Evolutionary conservation across 768 basidiomycete genomes (phyloP).

Genomic region (Lentinula guzmanii): DNA sequence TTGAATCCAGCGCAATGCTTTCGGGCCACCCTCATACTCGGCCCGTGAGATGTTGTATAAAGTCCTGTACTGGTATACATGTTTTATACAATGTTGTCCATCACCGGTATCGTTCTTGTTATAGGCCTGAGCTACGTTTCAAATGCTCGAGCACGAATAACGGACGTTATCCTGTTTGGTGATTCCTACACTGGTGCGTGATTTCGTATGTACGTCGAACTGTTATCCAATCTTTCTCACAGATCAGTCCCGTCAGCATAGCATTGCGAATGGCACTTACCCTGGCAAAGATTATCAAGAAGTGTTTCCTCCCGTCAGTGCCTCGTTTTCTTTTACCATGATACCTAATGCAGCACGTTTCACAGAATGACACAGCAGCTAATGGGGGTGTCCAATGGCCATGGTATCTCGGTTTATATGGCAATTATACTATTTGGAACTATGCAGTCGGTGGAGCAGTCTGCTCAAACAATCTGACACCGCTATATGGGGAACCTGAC

Average conservation of each 20-base stretch:
- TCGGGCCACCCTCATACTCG: not conserved
- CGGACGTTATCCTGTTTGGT: constrained; percentile 7
- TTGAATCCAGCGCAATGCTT: not conserved
- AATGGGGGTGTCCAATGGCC: constrained; percentile 20
- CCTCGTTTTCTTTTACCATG: not conserved
- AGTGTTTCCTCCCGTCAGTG: constrained; percentile 16
- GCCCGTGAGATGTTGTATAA: not conserved
- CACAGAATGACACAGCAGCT: constrained; percentile 14
- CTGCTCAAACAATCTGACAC: constrained; percentile 13
- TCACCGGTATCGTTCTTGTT: not conserved
- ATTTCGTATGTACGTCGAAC: not conserved
- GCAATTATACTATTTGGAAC: constrained; percentile 18
- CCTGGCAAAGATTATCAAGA: constrained; percentile 19
- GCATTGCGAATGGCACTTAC: constrained; percentile 15
- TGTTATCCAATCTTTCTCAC: not conserved
- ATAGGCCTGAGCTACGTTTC: not conserved
- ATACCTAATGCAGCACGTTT: not conserved
- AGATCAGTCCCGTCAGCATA: constrained; percentile 18
- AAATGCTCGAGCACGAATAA: not conserved
- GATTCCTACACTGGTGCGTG: constrained; percentile 6
- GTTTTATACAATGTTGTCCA: not conserved
- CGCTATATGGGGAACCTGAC: constrained; percentile 10
- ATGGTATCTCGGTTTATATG: constrained; percentile 16
- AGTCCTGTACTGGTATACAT: not conserved
- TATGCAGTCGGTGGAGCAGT: constrained; percentile 18